Evolutionary conservation across 2,329 filamentous ascomycete species (phyloP), one percentile per base, ranked within the genome.

Genomic region (Taxawa tesnikishii): DNA sequence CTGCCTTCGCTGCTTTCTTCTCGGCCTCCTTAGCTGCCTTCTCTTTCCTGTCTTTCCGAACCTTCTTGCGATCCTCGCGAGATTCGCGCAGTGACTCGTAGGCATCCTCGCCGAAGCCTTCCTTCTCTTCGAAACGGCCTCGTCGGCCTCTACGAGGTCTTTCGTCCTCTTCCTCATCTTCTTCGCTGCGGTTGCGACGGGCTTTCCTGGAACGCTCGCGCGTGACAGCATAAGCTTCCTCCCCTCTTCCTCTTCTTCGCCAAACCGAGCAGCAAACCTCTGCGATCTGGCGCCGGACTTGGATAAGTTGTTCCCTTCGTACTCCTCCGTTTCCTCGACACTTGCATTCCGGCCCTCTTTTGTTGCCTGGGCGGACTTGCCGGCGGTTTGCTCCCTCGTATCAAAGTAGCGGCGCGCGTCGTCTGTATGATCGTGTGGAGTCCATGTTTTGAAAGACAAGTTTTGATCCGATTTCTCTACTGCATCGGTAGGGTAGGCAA

Each of bases 1-100:
- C 39, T 5, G 39, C 38, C 15, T 36, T 31, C 6, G 36, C 39
- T 5, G 34, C 32, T 33, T 40, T 42, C 18, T 37, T 38, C 11
- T 41, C 38, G 11, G 44, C 44, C 24, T 50, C 46, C 28, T 44
- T 42, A 18, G 42, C 37, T 7, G 37, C 40, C 26, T 42, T 43
- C 8, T 44, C 37, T 24, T 33, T 40, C 23, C 35, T 39, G 29
- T 42, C 34, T 11, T 44, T 37, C 11, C 39, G 36, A n/a, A 43
- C 39, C 8, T 45, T 41, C 17, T 43, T 44, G 16, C 44, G 23
- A 31, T 38, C 37, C 38, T 41, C 26, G 13, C 43, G 33, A 34
- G 28, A 27, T 19, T 39, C 31, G 33, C 39, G 25, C 29, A 36
- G 18, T 19, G 40, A 24, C 15, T 31, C 36, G 9, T 29, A 16